Percentiles rank a stretch among this genome's conserved stretches.
phyloP scores from a whole-genome alignment of 2,329 filamentous ascomycete species.

The Xylariaceae sp. region DNA sequence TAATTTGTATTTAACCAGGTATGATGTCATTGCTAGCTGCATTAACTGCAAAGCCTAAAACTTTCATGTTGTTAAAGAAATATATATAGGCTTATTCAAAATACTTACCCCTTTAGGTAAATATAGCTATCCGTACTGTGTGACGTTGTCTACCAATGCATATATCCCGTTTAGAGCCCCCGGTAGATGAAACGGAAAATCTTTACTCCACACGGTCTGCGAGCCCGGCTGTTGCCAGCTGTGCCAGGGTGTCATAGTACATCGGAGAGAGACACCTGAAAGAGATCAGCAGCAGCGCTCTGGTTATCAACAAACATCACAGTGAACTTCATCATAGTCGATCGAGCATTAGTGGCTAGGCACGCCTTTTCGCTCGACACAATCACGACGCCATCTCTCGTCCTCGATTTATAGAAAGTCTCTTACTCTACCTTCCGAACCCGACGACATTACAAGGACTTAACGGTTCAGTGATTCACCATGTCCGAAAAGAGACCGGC shows the following conservation, averaged over 20 bases:
- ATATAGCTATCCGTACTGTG: too few species aligned
- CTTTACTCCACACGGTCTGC: neutral
- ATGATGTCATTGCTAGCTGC: too few species aligned
- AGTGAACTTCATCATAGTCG: neutral
- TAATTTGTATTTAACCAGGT: too few species aligned
- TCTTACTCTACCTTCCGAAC: neutral
- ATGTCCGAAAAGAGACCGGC: conserved; percentile 96
- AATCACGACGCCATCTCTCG: neutral
- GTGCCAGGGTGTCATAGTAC: neutral
- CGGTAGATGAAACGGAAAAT: neutral
- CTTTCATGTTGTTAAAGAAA: too few species aligned
- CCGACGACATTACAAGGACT: neutral
- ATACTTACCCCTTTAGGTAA: too few species aligned
- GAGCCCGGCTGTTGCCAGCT: neutral
- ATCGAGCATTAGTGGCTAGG: neutral
- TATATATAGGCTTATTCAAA: too few species aligned
- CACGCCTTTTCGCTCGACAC: neutral
- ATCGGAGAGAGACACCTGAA: neutral
- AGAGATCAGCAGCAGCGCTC: neutral
- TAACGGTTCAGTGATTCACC: conserved; percentile 1
- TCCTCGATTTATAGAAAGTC: neutral
- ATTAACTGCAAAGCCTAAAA: too few species aligned
- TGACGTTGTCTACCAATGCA: too few species aligned
- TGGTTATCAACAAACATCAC: neutral
- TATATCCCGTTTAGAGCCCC: too few species aligned